Evolutionary conservation across 2,329 filamentous ascomycete genomes (phyloP).

Genomic region (Sporothrix pseudoabietina): DNA sequence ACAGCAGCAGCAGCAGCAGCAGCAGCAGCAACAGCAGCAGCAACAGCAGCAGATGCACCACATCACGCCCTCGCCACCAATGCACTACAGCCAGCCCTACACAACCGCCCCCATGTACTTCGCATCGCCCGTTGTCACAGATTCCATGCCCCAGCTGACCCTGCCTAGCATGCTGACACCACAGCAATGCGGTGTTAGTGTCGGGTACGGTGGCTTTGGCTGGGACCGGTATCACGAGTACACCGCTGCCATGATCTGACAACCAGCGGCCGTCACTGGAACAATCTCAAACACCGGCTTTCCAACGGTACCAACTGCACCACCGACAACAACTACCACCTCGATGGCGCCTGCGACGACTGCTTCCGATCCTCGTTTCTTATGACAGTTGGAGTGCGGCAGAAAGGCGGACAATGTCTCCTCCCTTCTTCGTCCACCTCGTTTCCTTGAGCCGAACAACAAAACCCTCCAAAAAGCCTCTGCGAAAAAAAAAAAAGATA

Average conservation of each 20-base stretch:
- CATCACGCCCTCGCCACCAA: conserved; percentile 75
- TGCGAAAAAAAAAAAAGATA: conserved; percentile 18
- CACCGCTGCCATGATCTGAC: conserved; percentile 77
- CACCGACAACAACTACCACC: background rate
- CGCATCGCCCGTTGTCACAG: conserved; percentile 70
- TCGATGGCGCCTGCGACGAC: conserved; percentile 32
- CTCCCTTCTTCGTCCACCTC: background rate
- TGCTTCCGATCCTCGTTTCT: conserved; percentile 25
- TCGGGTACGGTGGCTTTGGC: conserved; percentile 75
- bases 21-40: background rate
- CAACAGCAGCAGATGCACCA: conserved; percentile 50
- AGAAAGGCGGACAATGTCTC: conserved; percentile 10
- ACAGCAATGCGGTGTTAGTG: conserved; percentile 74
- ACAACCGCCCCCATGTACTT: conserved; percentile 76
- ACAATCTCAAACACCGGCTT: conserved; percentile 43
- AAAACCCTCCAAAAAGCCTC: conserved; percentile 1
- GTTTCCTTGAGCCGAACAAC: background rate
- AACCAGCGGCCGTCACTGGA: conserved; percentile 55
- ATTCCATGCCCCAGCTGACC: conserved; percentile 74
- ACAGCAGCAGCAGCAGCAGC: background rate
- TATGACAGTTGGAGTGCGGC: background rate
- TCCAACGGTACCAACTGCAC: conserved; percentile 47
- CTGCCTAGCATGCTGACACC: conserved; percentile 84
- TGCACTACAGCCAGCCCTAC: conserved; percentile 77
- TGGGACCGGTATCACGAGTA: conserved; percentile 88